phyloP scores from a whole-genome alignment of 2,329 filamentous ascomycete genomes.

The Aspergillus sp. region DNA sequence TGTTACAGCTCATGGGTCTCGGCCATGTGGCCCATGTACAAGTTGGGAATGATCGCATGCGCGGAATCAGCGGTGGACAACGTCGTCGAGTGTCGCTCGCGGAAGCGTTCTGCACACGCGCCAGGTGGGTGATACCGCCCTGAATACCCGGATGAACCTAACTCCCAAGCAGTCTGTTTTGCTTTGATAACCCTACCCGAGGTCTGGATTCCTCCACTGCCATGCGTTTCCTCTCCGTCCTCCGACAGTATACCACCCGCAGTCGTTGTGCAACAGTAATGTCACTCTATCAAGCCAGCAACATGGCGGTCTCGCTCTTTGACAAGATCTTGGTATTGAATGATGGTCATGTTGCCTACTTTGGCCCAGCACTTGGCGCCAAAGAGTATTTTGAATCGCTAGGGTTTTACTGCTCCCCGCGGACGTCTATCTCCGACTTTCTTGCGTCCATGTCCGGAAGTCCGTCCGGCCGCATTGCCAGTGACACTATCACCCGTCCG shows the following conservation, averaged over 20 bases:
- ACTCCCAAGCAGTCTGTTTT: constrained; percentile 60
- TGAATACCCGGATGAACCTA: too few relatives aligned
- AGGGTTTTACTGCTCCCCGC: constrained; percentile 68
- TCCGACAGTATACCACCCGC: constrained; percentile 70
- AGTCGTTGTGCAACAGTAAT: constrained; percentile 72
- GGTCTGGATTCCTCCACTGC: constrained; percentile 66
- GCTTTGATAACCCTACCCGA: constrained; percentile 37
- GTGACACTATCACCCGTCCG: background rate
- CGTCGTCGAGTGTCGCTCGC: background rate
- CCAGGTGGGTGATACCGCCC: background rate
- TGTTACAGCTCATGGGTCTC: background rate
- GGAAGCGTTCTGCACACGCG: background rate
- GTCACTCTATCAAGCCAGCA: constrained; percentile 76
- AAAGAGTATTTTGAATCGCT: constrained; percentile 50
- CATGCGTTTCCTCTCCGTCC: constrained; percentile 61
- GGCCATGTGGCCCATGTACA: background rate
- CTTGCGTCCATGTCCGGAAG: constrained; percentile 55
- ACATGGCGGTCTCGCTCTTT: constrained; percentile 72
- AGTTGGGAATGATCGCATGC: background rate
- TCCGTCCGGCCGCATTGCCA: background rate
- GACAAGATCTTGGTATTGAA: constrained; percentile 81
- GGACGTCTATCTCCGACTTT: constrained; percentile 76
- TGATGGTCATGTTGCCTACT: constrained; percentile 69
- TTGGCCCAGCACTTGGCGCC: constrained; percentile 64
- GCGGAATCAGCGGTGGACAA: background rate